Evolutionary conservation across 164 flowering plant species (phyloP), one percentile per base, ranked within the genome.

Genomic region (Sedum album): DNA sequence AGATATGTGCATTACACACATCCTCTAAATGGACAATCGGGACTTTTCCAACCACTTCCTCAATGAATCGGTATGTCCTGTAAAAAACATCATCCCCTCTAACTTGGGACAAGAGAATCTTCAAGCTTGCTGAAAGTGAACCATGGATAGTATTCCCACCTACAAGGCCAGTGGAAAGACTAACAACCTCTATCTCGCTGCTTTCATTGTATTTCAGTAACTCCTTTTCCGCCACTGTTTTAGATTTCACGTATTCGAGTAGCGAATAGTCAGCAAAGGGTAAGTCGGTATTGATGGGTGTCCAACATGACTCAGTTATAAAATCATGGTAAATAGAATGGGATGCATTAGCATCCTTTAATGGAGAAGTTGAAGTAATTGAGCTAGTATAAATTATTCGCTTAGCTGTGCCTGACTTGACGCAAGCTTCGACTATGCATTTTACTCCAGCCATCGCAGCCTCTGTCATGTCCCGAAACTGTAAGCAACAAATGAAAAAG

Each of bases 11-110:
- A 51, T 81, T 82, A 25, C 74, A 68, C 1, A 74, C 83, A 71
- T 87, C 91, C 5, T 83, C 78, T 8, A 85, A 65, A 60, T 87
- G 91, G 20, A 76, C 21, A 5, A 83, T 11, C 4, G 89, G 86
- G n/a, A 85, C 69, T 26, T 73, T 42, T 42, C 48, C 17, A 0
- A 42, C 48, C 0, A 42, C 48, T 18, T 42, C 48, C 48, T 42
- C 8, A 4, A 42, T 42, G 17, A 42, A 42, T 42, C 18, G 15
- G 17, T 11, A 14, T 42, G 48, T 42, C 18, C 17, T 42, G 48
- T 42, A 42, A 14, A 10, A 42, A 14, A 42, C 48, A 15, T 42
- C 48, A 15, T 42, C 48, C 18, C 48, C 20, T 42, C 20, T 42
- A 42, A 42, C 4, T 42, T 42, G 48, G 17, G 48, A 42, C 48